Evolutionary conservation across 2,329 filamentous ascomycete genomes (phyloP).

Genomic region (Escovopsis sp.): DNA sequence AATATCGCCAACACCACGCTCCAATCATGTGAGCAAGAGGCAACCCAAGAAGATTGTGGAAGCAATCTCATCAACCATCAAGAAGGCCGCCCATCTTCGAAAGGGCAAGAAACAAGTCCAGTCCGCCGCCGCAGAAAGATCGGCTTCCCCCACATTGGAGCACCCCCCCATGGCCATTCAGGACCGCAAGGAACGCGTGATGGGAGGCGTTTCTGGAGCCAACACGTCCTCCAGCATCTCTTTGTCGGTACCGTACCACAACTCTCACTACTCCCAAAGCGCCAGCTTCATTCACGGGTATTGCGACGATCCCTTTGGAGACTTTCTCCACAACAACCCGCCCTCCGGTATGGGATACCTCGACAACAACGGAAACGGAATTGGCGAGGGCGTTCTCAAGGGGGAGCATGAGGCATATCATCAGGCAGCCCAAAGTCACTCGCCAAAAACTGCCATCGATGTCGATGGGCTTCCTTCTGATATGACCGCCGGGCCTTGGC

Average conservation of each 20-base stretch:
- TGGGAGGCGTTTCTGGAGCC: conserved; percentile 5
- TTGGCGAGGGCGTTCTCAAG: conserved; percentile 13
- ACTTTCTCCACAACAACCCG: conserved; percentile 11
- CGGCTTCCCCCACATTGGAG: conserved; percentile 19
- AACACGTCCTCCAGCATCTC: conserved; percentile 6
- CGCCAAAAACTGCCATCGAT: not conserved
- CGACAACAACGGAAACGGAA: conserved; percentile 14
- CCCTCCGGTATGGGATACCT: conserved; percentile 18
- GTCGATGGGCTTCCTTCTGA: conserved; percentile 3
- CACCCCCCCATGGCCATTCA: conserved; percentile 20
- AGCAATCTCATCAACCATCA: conserved; percentile 25
- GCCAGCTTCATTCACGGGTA: conserved; percentile 21
- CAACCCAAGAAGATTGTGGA: conserved; percentile 27
- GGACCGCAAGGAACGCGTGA: conserved; percentile 13
- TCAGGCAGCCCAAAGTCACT: not conserved
- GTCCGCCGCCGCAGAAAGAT: conserved; percentile 5
- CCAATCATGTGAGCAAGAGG: conserved; percentile 10
- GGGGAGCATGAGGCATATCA: conserved; percentile 16
- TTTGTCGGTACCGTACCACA: conserved; percentile 12
- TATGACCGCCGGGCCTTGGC: conserved; percentile 7
- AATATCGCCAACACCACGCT: conserved; percentile 18
- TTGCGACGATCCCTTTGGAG: conserved; percentile 25
- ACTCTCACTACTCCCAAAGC: conserved; percentile 11
- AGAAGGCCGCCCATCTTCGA: conserved; percentile 23
- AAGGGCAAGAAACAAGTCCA: conserved; percentile 14